Conservation (phyloP, 495 filamentous ascomycete species). For the Podospora conica region DNA sequence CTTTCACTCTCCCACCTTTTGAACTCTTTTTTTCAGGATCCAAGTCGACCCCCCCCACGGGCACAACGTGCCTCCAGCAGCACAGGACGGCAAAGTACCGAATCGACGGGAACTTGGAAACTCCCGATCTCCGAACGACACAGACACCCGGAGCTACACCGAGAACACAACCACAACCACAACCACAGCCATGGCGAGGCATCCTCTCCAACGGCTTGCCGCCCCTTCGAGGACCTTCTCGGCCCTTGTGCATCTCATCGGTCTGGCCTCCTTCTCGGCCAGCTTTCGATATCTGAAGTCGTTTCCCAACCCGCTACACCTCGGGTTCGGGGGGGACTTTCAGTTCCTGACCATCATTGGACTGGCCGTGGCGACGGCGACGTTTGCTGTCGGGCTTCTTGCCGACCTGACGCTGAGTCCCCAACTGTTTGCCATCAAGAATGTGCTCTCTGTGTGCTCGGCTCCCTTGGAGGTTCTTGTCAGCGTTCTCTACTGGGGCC, state of each 20-base stretch:
- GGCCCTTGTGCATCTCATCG: constrained; percentile 61
- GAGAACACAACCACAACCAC: neutral
- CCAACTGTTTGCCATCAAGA: constrained; percentile 66
- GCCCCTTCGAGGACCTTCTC: constrained; percentile 69
- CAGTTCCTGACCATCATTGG: constrained; percentile 85
- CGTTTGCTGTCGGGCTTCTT: constrained; percentile 63
- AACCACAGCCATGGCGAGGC: constrained; percentile 28
- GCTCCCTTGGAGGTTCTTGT: constrained; percentile 78
- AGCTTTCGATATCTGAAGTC: constrained; percentile 55
- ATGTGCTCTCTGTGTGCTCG: constrained; percentile 62
- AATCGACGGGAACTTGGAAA: no score
- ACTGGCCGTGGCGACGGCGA: constrained; percentile 58
- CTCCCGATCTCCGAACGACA: neutral
- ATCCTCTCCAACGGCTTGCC: constrained; percentile 65
- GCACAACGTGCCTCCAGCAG: neutral
- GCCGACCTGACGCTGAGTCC: constrained; percentile 66
- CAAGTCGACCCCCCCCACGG: neutral
- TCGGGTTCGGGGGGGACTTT: constrained; percentile 75
- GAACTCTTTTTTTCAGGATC: neutral
- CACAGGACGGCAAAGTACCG: neutral
- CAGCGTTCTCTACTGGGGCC: constrained; percentile 77
- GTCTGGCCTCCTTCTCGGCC: constrained; percentile 61
- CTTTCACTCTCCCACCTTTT: neutral
- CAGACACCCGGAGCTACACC: neutral
- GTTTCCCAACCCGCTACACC: constrained; percentile 47